Evolutionary conservation across 805 yeast species (phyloP).

Genomic region (Metschnikowia picachoensis): DNA sequence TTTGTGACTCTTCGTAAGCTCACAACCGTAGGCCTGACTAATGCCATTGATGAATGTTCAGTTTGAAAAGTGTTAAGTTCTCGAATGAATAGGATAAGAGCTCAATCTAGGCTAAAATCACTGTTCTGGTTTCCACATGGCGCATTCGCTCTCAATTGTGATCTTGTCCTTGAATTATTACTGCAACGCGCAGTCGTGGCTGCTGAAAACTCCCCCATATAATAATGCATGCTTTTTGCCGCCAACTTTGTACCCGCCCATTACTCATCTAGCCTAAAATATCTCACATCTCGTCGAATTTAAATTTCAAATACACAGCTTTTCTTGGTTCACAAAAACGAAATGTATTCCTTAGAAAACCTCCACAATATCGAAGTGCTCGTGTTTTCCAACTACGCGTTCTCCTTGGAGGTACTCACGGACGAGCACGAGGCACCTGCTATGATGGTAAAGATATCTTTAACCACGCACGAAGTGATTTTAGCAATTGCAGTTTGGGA

Average conservation of each 20-base stretch:
- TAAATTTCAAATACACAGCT: background rate
- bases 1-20: too few relatives aligned
- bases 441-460: slow-evolving; percentile 1
- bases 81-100: too few relatives aligned
- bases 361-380: slow-evolving; percentile 10
- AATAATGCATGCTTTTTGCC: slow-evolving; percentile 1
- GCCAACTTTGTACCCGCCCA: slow-evolving; percentile 1
- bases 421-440: background rate
- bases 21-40: too few relatives aligned
- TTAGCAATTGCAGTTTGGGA: slow-evolving; percentile 7
- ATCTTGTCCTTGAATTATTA: too few relatives aligned
- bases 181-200: too few relatives aligned
- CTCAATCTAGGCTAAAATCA: too few relatives aligned
- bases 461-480: slow-evolving; percentile 8
- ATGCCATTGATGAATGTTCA: too few relatives aligned
- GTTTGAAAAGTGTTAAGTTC: too few relatives aligned
- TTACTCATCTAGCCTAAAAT: too few relatives aligned
- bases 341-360: slow-evolving; percentile 5
- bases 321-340: too few relatives aligned
- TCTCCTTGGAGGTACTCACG: slow-evolving; percentile 8
- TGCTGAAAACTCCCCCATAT: background rate
- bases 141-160: too few relatives aligned
- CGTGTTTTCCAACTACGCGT: slow-evolving; percentile 7
- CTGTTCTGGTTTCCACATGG: too few relatives aligned
- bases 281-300: background rate